Evolutionary conservation across 352 stramenopile genomes (phyloP), one percentile per base, ranked within the genome.

Genomic region (Phytophthora cajani): DNA sequence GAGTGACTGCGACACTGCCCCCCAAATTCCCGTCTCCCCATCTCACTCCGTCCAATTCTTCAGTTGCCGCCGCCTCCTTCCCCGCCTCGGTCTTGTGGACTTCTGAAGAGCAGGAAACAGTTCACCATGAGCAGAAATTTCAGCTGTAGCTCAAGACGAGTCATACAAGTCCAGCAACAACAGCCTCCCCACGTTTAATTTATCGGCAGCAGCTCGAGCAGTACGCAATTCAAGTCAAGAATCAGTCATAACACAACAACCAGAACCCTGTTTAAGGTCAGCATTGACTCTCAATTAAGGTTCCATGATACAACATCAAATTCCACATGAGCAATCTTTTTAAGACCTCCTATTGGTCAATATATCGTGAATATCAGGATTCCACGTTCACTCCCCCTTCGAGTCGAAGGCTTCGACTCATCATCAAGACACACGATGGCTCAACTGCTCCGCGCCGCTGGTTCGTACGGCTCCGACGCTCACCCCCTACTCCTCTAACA

Each of bases 31-130:
- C 76, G 19, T 80, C 79, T 6, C 77, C 79, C 9, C 71, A 81
- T 27, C 71, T 85, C 25, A 86, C 80, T 17, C 77, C 80, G 9
- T 73, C 80, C 36, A 90, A 78, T 54, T 77, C 71, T 21, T 79
- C 74, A 2, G 58, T 69, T 0, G 68, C 57, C 16, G 68, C 71
- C n/a, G 62, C 79, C 3, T 60, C 69, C n/a, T 90, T 90, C 53
- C 80, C 80, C 0, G 78, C 75, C 8, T 90, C 80, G 1, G 67
- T 89, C 40, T 58, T 90, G 14, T 88, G 78, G 80, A 67, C 69
- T 12, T 72, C 69, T 12, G 77, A 87, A 12, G 70, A 84, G 27
- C 64, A 80, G 17, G 70, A 79, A 6, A 23, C 55, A 8, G 40
- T 19, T 1, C 60, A 69, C 46, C 58, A 38, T 23, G 36, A 54